Conservation (phyloP, 2,329 filamentous ascomycete genomes). For the Pseudogymnoascus sp. region DNA sequence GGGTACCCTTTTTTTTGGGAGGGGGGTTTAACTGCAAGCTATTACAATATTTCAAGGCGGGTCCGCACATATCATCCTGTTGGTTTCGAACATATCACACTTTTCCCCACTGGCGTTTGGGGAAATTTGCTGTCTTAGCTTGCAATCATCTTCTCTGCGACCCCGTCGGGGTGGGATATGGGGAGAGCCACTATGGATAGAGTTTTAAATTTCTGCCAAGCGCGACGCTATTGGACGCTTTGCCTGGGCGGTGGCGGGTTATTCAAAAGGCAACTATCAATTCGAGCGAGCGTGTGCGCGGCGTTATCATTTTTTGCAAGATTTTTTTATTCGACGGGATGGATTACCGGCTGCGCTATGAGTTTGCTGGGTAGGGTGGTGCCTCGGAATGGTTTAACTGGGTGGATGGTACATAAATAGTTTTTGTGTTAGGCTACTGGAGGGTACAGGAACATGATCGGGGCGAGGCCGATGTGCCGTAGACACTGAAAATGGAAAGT, state of each 20-base stretch:
- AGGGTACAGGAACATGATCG: too few relatives aligned
- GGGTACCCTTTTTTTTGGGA: not conserved
- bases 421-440: not conserved
- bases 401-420: not conserved
- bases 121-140: not conserved
- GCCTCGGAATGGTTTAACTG: not conserved
- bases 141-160: not conserved
- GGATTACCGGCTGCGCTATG: not conserved
- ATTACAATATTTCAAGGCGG: slow-evolving; percentile 1
- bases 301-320: slow-evolving; percentile 3
- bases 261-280: slow-evolving; percentile 1
- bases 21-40: not conserved
- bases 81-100: slow-evolving; percentile 6
- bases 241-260: slow-evolving; percentile 1
- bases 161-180: not conserved
- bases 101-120: not conserved
- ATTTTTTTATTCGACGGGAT: not conserved
- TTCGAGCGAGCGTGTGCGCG: slow-evolving; percentile 3
- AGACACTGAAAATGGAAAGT: not conserved
- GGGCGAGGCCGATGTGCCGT: not conserved
- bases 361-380: not conserved
- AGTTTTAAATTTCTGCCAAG: slow-evolving; percentile 1
- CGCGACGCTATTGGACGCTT: slow-evolving; percentile 2
- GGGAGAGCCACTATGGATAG: not conserved
- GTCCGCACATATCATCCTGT: slow-evolving; percentile 5